Percentiles rank a stretch among this genome's conserved stretches.
phyloP scores from a whole-genome alignment of 352 stramenopile genomes.

The Blastocystis hominis region DNA sequence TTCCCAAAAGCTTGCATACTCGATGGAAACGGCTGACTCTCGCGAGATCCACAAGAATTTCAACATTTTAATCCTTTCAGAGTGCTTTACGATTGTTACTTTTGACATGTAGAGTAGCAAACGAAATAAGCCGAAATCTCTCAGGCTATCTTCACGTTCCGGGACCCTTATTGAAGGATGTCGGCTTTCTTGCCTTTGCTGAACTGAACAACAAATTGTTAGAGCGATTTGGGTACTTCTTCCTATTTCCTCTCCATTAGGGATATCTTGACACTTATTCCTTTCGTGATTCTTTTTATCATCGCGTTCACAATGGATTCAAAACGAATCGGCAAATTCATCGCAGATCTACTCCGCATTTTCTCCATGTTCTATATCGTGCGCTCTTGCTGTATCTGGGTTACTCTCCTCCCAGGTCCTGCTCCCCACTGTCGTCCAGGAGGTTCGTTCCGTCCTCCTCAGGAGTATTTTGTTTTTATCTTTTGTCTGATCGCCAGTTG shows the following conservation, averaged over 20 bases:
- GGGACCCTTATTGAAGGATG: conserved; percentile 26
- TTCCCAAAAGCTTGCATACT: background rate
- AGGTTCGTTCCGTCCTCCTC: conserved; percentile 29
- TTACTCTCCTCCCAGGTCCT: conserved; percentile 47
- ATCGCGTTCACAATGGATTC: conserved; percentile 4
- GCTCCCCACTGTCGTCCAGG: conserved; percentile 35
- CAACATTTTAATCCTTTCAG: background rate
- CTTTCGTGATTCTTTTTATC: conserved; percentile 9
- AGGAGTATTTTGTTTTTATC: background rate
- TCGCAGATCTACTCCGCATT: background rate
- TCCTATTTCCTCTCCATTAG: background rate
- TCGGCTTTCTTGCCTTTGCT: conserved; percentile 30
- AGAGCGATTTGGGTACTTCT: background rate
- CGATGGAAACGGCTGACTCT: background rate
- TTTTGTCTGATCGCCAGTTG: background rate
- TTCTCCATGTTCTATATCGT: conserved; percentile 54
- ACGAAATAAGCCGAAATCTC: conserved; percentile 50
- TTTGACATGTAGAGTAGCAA: conserved; percentile 29
- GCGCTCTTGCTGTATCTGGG: background rate
- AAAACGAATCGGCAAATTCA: background rate
- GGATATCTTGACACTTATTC: conserved; percentile 35
- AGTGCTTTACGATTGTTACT: background rate
- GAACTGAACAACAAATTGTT: conserved; percentile 38
- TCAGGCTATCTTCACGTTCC: conserved; percentile 32
- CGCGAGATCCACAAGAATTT: conserved; percentile 19